Evolutionary conservation across 2,329 filamentous ascomycete genomes (phyloP), one percentile per base, ranked within the genome.

Genomic region (Cryphonectria parasitica): DNA sequence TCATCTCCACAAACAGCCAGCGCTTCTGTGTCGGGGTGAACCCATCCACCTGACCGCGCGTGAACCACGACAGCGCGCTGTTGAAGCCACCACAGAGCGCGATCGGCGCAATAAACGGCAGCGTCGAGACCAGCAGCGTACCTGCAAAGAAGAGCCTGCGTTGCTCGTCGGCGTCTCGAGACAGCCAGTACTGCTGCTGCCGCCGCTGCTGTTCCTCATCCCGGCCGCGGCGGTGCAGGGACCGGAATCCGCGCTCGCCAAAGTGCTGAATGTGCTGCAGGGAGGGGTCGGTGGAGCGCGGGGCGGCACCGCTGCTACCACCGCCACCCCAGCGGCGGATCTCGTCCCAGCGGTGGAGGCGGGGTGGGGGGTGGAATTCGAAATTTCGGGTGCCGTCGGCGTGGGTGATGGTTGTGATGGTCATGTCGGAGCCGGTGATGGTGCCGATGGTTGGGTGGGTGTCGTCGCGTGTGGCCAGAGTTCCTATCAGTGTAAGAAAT

Each of bases 91-190:
- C 84, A 13, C 75, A 78, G 36, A 86, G 79, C 0, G 83, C 82
- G 10, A 87, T 74, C 0, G 85, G 70, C 0, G 84, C 82, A 13
- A 85, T 76, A 64, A 87, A 83, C 0, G 86, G 86, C n/a, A 88
- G 80, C 1, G 83, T 68, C 25, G 82, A 82, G 58, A 85, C 63
- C 0, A 77, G 41, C 61, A 82, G 74, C 72, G 86, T 80, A 17
- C 76, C 60, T 11, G 77, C 74, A 73, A 86, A 87, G 66, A 83
- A 81, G 0, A 71, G 68, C 3, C 74, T 76, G 25, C 82, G 81
- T 17, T 77, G 78, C 22, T 73, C 72, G 19, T 80, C 75, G 0
- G 75, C 74, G 28, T 78, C 74, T 54, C 68, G 74, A 2, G 78
- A 77, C 22, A 80, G 66, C 61, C 77, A 78, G 4, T 72, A 71